These are phyloP conservation scores for Ogataea degrootiae DNA, from an alignment of 805 yeast genomes.

Conservation along the genomic window DNA sequence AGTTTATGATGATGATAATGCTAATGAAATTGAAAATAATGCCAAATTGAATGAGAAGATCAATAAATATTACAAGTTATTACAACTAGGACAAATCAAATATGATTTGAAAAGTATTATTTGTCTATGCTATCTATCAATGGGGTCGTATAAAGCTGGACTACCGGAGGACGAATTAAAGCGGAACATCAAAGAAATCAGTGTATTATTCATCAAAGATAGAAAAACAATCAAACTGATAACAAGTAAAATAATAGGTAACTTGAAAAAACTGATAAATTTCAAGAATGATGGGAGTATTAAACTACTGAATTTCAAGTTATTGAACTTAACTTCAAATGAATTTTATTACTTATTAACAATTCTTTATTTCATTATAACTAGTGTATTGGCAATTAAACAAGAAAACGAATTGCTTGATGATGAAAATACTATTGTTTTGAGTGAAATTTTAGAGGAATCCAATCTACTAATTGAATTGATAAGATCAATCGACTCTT, in stretches of 20 bases:
- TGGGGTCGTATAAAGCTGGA: not conserved
- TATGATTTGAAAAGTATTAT: constrained; percentile 12
- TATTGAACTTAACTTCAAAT: constrained; percentile 17
- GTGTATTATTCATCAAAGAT: no score
- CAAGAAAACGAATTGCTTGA: not conserved
- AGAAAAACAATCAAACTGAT: no score
- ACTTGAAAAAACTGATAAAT: constrained; percentile 15
- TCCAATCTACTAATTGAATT: constrained; percentile 40
- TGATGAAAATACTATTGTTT: constrained; percentile 1
- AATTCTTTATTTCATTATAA: constrained; percentile 19
- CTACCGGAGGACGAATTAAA: no score
- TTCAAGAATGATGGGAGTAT: constrained; percentile 15
- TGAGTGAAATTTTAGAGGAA: constrained; percentile 14
- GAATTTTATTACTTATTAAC: constrained; percentile 29
- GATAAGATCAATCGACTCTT: constrained; percentile 50
- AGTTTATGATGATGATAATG: constrained; percentile 3
- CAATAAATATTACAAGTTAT: not conserved
- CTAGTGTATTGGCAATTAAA: constrained; percentile 10
- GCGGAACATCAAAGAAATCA: no score
- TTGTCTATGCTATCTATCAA: constrained; percentile 17
- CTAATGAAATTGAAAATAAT: not conserved
- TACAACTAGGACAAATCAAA: no score
- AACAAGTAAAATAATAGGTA: no score
- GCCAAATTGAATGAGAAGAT: not conserved
- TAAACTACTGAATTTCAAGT: not conserved